Evolutionary conservation across 2,329 filamentous ascomycete genomes (phyloP), one percentile per base, ranked within the genome.

Genomic region (Hypoxylon sp.): DNA sequence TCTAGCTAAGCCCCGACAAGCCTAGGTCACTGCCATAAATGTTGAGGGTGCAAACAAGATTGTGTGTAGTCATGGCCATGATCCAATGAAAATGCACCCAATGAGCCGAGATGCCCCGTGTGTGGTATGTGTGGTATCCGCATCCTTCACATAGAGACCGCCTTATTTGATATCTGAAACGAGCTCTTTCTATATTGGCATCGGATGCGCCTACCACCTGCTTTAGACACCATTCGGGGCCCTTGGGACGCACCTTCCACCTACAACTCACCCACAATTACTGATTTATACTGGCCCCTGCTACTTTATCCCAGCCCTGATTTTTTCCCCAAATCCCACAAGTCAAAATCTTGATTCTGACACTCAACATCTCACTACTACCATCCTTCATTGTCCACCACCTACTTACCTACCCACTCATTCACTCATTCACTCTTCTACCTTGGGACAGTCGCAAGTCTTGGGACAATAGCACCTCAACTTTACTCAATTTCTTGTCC

Each of bases 361-460:
- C 40, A 35, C 25, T 44, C 20, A 17, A 48, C 59, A 48, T 33
- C 30, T 17, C n/a, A 49, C 33, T 30, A 44, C 14, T 46, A 40
- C 49, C 55, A 46, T 30, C n/a, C 20, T 27, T 31, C 31, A 48
- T 22, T 42, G 25, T 55, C 31, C 10, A 44, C 20, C 51, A 33
- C 61, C 49, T 33, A 30, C 30, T 2, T 44, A 44, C 42, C 27
- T 35, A 30, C 25, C 11, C 42, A 46, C 20, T 17, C 53, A 51
- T 13, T 25, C 40, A 22, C 60, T 56, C 42, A 44, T 11, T 17
- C 54, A 55, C 20, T 44, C 53, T 62, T 58, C 30, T 51, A 22
- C 58, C 59, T 71, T 69, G 58, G 40, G 57, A 55, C 59, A 46
- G 44, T 64, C 40, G 17, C 61, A 57, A 54, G 46, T 63, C 64